Conservation (phyloP, 2,329 filamentous ascomycete species). For the Colletotrichum theobromicola region DNA sequence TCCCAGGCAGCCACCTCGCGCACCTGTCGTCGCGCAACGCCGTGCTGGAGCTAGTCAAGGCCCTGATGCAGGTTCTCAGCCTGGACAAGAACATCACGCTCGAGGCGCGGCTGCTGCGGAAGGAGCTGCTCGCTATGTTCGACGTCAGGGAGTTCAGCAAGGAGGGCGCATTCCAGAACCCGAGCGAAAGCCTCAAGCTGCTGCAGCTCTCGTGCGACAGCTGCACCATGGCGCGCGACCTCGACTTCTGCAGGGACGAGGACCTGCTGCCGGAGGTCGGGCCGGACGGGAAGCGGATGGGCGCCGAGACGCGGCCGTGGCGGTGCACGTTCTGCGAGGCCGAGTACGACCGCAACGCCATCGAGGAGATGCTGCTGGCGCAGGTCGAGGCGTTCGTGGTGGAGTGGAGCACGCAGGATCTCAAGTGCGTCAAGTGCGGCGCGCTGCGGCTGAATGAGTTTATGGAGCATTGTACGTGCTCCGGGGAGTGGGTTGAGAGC, state of each 20-base stretch:
- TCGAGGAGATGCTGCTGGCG: slow-evolving; percentile 84
- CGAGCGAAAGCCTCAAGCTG: slow-evolving; percentile 76
- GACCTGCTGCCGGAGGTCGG: slow-evolving; percentile 67
- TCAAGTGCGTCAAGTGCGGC: slow-evolving; percentile 76
- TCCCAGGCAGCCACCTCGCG: slow-evolving; percentile 74
- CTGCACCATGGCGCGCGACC: slow-evolving; percentile 86
- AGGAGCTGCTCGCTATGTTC: slow-evolving; percentile 87
- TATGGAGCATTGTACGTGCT: slow-evolving; percentile 95
- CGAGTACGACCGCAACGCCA: slow-evolving; percentile 76
- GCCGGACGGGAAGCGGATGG: slow-evolving; percentile 23
- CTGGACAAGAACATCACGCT: slow-evolving; percentile 90
- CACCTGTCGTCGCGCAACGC: slow-evolving; percentile 35
- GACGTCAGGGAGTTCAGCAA: slow-evolving; percentile 93
- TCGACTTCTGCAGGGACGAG: slow-evolving; percentile 92
- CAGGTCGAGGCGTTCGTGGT: slow-evolving; percentile 77
- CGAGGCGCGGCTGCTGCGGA: slow-evolving; percentile 85
- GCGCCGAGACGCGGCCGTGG: slow-evolving; percentile 60
- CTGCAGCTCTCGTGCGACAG: slow-evolving; percentile 83
- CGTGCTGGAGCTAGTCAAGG: slow-evolving; percentile 89
- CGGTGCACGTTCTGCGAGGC: slow-evolving; percentile 77
- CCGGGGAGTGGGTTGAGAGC: slow-evolving; percentile 81
- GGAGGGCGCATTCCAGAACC: slow-evolving; percentile 88
- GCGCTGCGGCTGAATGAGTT: slow-evolving; percentile 89
- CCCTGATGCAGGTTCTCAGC: slow-evolving; percentile 88
- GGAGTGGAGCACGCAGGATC: slow-evolving; percentile 87